These are phyloP conservation scores for Ambispora gerdemannii DNA, from an alignment of 192 early-diverging fungal genomes.

Conservation along the genomic window DNA sequence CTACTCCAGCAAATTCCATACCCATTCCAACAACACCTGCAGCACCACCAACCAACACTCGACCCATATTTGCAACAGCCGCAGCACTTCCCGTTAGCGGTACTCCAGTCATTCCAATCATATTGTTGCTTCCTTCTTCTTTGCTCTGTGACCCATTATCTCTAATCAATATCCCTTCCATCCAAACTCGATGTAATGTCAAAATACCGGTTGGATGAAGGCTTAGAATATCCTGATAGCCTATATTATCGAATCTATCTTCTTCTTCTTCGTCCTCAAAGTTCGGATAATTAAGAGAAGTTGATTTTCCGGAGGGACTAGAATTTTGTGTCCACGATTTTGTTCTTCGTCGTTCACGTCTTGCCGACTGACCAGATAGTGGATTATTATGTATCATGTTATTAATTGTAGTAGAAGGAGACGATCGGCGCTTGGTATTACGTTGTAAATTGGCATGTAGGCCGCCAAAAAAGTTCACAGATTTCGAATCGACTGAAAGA, in stretches of 20 bases:
- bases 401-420: neutral
- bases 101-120: conserved; percentile 4
- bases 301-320: neutral
- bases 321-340: conserved; percentile 26
- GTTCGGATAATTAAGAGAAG: conserved; percentile 23
- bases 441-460: neutral
- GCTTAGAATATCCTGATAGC: conserved; percentile 52
- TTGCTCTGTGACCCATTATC: neutral
- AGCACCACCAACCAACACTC: conserved; percentile 24
- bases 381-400: neutral
- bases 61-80: conserved; percentile 27
- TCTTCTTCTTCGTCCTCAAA: conserved; percentile 40
- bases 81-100: conserved; percentile 18
- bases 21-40: conserved; percentile 23
- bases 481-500: conserved; percentile 7
- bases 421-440: neutral
- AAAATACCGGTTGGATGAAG: conserved; percentile 56
- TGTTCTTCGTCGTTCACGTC: neutral
- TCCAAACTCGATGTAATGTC: conserved; percentile 55
- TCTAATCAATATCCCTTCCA: conserved; percentile 20
- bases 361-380: neutral
- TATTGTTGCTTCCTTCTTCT: conserved; percentile 6
- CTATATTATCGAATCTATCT: conserved; percentile 35
- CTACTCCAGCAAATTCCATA: conserved; percentile 1
- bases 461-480: neutral